Evolutionary conservation across 1,284 basidiomycete species (phyloP), one percentile per base, ranked within the genome.

Genomic region (Sporisorium sorghi): DNA sequence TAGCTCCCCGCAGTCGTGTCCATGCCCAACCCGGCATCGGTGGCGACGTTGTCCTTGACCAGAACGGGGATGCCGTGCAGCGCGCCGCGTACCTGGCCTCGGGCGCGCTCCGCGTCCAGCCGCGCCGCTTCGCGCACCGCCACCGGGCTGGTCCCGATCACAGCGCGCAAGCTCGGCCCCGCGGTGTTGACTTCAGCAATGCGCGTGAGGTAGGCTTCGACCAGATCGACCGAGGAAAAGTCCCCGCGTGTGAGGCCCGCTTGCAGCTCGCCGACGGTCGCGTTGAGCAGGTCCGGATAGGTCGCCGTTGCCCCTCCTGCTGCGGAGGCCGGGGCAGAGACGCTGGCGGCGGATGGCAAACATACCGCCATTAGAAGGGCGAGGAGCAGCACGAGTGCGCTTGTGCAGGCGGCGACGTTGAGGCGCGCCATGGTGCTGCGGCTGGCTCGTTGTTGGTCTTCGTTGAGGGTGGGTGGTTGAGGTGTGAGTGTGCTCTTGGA

Each of bases 61-160:
- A 91, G 83, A 43, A 91, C 86, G 7, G 91, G 91, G 30, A 92
- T 90, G 0, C 91, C 91, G 75, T 91, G 90, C 42, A 92, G 82
- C 0, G 83, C 76, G n/a, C 90, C 87, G 11, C 90, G 86, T 8
- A 86, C 85, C 0, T 89, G 88, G 0, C 77, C 85, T 2, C 55
- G 49, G 23, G 84, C 84, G 2, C 90, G 86, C 76, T 91, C 90
- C 1, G 74, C 69, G 65, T 91, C 91, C 9, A 90, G 84, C 15
- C 28, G 44, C 3, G 15, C 14, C n/a, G 70, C 70, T 9, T 4
- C 80, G 84, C 0, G 86, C 87, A 11, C 89, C 89, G 78, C 89
- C 86, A n/a, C 72, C 70, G 90, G 90, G 68, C 90, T 91, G 1
- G 85, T 86, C 77, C 91, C 90, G 35, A 91, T 86, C 1, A 92